Conservation (phyloP, 1,284 basidiomycete genomes). For the Caloboletus firmus region DNA sequence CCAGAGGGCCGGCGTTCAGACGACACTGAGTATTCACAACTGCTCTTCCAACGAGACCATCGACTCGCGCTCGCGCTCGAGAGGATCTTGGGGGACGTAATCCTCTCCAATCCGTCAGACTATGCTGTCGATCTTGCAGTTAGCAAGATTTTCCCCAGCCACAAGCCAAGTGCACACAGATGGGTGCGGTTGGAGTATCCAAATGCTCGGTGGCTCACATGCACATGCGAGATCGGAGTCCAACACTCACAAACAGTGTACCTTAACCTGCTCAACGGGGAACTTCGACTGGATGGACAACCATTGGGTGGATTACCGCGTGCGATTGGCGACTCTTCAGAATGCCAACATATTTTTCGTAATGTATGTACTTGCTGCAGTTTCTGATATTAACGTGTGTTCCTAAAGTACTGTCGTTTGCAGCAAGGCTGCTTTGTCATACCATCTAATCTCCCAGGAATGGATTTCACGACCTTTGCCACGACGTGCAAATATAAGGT, state of each 20-base stretch:
- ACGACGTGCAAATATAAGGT: constrained; percentile 23
- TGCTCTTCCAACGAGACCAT: constrained; percentile 22
- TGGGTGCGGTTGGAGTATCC: neutral
- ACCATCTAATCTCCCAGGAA: constrained; percentile 35
- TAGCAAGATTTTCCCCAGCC: constrained; percentile 30
- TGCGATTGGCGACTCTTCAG: constrained; percentile 29
- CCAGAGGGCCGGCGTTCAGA: no score
- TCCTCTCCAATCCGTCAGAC: constrained; percentile 1
- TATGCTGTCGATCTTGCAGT: constrained; percentile 39
- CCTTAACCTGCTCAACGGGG: constrained; percentile 2
- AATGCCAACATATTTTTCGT: constrained; percentile 18
- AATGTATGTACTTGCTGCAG: neutral
- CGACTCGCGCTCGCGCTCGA: constrained; percentile 32
- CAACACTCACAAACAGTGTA: neutral
- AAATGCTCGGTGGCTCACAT: neutral
- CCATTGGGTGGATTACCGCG: constrained; percentile 38
- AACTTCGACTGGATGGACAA: neutral
- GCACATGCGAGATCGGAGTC: no score
- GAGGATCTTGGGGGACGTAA: constrained; percentile 5
- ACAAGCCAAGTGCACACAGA: neutral
- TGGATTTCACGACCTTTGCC: constrained; percentile 37
- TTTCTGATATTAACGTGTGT: no score
- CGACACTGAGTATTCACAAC: neutral
- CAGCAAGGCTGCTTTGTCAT: constrained; percentile 38
- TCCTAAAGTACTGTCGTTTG: neutral